Evolutionary conservation across 345 rosid species (phyloP).

Genomic region (Citrus mangshanensis): DNA sequence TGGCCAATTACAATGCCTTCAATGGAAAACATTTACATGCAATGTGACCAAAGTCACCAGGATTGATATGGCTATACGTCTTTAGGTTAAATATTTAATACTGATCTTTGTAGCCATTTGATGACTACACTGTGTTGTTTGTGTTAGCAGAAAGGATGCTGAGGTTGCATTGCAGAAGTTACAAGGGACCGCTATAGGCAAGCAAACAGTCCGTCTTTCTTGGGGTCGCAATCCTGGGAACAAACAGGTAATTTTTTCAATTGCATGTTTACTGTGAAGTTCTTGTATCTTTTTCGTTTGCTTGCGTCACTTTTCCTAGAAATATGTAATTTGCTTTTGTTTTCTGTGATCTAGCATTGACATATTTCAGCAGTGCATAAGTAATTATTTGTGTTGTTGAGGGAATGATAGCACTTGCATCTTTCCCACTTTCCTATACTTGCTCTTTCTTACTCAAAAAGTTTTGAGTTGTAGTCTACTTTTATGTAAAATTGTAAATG

Average conservation of each 20-base stretch:
- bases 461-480: neutral
- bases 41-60: neutral
- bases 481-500: no score
- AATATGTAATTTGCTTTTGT: neutral
- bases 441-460: neutral
- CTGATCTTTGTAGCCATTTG: slow-evolving; percentile 1
- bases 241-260: slow-evolving; percentile 60
- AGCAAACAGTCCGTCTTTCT: slow-evolving; percentile 90
- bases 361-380: neutral
- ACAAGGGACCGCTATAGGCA: slow-evolving; percentile 79
- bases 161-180: slow-evolving; percentile 77
- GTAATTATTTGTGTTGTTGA: neutral
- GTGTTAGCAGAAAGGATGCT: slow-evolving; percentile 66
- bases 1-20: neutral
- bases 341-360: neutral
- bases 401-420: neutral
- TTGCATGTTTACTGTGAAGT: neutral
- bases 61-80: neutral
- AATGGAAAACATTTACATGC: neutral
- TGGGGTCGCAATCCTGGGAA: slow-evolving; percentile 89
- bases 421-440: neutral
- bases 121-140: slow-evolving; percentile 8
- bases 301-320: neutral
- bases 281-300: neutral
- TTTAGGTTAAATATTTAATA: neutral